These are phyloP conservation scores for Aspergillus arachidicola DNA, from an alignment of 2,329 filamentous ascomycete species.

Conservation along the genomic window DNA sequence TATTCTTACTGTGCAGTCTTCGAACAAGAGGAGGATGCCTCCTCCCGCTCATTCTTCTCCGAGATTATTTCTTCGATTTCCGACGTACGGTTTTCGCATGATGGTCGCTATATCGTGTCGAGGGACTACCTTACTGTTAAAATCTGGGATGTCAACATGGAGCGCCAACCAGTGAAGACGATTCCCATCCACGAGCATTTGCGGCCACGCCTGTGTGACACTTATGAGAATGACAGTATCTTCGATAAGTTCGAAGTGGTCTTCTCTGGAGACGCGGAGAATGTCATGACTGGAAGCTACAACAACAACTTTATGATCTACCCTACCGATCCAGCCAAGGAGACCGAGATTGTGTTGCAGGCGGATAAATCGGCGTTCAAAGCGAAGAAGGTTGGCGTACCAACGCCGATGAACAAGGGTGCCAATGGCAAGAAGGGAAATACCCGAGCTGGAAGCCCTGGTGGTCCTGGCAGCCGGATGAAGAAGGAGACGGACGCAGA, in stretches of 20 bases:
- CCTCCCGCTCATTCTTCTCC: conserved; percentile 97
- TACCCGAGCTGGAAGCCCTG: conserved; percentile 85
- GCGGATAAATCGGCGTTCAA: conserved; percentile 99
- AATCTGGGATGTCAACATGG: conserved; percentile 99
- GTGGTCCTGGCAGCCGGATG: conserved; percentile 89
- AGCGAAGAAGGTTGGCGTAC: conserved; percentile 98
- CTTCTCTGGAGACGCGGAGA: conserved; percentile 96
- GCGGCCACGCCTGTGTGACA: conserved; percentile 90
- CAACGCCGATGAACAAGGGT: conserved; percentile 87
- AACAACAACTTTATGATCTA: conserved; percentile 99
- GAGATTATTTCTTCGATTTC: conserved; percentile 99
- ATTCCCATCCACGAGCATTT: conserved; percentile 99
- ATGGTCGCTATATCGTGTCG: conserved; percentile 95
- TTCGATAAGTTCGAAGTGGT: conserved; percentile 99
- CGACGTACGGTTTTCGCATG: conserved; percentile 94
- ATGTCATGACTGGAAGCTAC: conserved; percentile 99
- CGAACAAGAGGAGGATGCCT: conserved; percentile 97
- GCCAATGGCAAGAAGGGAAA: conserved; percentile 78
- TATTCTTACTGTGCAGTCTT: conserved; percentile 67
- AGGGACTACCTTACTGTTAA: conserved; percentile 98
- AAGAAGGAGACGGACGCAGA: conserved; percentile 98
- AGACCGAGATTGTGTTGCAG: conserved; percentile 95
- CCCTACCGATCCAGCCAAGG: conserved; percentile 91
- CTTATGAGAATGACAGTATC: conserved; percentile 98
- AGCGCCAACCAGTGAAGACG: conserved; percentile 94